These are phyloP conservation scores for Tetradesmus obliquus DNA, from an alignment of 139 green algal species.

Conservation along the genomic window DNA sequence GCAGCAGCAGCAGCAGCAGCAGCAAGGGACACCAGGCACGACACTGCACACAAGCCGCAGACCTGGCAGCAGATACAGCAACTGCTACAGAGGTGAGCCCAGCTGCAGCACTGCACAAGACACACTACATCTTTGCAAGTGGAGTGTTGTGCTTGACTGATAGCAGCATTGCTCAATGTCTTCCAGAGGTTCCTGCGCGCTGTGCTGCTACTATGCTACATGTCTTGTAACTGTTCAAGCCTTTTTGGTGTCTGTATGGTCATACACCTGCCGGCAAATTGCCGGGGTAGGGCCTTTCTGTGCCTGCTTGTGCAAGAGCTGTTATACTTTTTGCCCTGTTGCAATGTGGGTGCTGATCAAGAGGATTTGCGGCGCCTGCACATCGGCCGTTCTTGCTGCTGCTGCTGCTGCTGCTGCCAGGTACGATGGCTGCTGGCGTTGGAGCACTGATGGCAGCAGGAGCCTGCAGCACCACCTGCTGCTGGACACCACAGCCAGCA, in stretches of 20 bases:
- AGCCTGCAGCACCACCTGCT: slow-evolving; percentile 27
- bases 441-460: slow-evolving; percentile 52
- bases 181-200: no score
- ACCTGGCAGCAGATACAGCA: slow-evolving; percentile 65
- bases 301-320: no score
- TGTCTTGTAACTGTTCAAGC: neutral
- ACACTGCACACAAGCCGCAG: slow-evolving; percentile 65
- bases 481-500: slow-evolving; percentile 36
- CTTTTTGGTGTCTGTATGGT: neutral
- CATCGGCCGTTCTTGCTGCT: no score
- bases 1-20: slow-evolving; percentile 47
- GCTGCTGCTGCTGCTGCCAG: slow-evolving; percentile 26
- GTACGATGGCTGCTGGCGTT: slow-evolving; percentile 58
- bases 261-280: no score
- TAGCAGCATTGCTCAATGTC: no score
- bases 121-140: neutral
- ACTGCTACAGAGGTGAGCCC: slow-evolving; percentile 48
- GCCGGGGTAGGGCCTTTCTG: no score
- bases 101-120: neutral
- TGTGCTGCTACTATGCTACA: no score
- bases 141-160: neutral
- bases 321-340: no score
- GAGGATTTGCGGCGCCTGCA: no score
- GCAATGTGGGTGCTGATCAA: no score
- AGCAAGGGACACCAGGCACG: slow-evolving; percentile 22